phyloP scores from a whole-genome alignment of 768 basidiomycete species.

The Termitomyces heimii region DNA sequence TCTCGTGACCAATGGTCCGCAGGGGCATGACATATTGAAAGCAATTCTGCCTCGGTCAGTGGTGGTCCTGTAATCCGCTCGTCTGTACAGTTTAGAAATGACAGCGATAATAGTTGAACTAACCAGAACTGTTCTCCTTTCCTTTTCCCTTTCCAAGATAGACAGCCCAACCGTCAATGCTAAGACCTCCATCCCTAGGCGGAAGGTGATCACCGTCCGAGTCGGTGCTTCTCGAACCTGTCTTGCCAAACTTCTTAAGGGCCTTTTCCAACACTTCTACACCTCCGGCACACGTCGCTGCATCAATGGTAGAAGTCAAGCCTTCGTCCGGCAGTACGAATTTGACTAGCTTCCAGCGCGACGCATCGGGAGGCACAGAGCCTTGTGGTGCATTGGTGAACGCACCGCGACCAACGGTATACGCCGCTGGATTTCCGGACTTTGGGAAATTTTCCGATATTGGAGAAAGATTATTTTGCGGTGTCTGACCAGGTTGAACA shows the following conservation, averaged over 20 bases:
- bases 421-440: conserved; percentile 42
- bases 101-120: conserved; percentile 16
- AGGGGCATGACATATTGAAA: conserved; percentile 79
- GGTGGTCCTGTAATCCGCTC: conserved; percentile 48
- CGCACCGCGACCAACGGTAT: conserved; percentile 55
- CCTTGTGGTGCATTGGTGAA: conserved; percentile 42
- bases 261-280: conserved; percentile 86
- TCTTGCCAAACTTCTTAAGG: conserved; percentile 84
- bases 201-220: conserved; percentile 49
- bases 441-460: conserved; percentile 60
- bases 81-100: neutral
- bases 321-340: conserved; percentile 84
- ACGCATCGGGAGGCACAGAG: conserved; percentile 62
- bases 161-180: conserved; percentile 87
- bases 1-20: conserved; percentile 76
- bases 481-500: conserved; percentile 38
- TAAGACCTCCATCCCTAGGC: conserved; percentile 68
- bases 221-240: conserved; percentile 36
- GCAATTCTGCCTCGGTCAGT: conserved; percentile 73
- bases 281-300: conserved; percentile 74
- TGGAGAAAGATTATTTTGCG: conserved; percentile 54
- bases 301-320: conserved; percentile 70
- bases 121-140: conserved; percentile 47
- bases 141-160: conserved; percentile 54
- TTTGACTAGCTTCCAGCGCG: conserved; percentile 82